Base-by-base conservation (phyloP, 176 grass and related monocot species). In the Carex myosuroides region DNA sequence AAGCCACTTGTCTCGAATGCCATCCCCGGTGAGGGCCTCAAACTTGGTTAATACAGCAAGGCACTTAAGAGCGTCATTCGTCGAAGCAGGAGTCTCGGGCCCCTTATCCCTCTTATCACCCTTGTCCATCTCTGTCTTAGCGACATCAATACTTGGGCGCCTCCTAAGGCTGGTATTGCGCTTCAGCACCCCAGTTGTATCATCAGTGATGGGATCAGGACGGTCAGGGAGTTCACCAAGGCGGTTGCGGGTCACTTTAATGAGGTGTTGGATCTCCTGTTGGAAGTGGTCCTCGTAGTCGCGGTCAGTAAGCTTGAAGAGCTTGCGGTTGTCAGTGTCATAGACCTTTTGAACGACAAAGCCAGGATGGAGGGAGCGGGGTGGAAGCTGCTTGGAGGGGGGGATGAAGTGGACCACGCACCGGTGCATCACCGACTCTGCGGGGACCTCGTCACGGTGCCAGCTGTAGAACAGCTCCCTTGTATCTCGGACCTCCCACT, bases 351-450 rank as follows among this genome's bases (percentile, higher is more conserved):
- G 96, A 53, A 99, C 93, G 13, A 99, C 89, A 79, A 99, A 99
- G 64, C 96, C 96, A 66, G 96, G 96, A 88, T 90, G 90, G 78
- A 93, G 83, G 66, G 92, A 90, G n/a, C 96, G 96, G 81, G 85
- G 79, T 46, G 93, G 96, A 18, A 95, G 87, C 86, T 94, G 87
- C 80, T 99, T 99, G 65, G 82, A 67, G 54, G 85, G 85, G 83
- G 96, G 96, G 85, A 99, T 88, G 60, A 99, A 99, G 87, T 99
- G 96, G 7, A 95, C 96, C 55, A 99, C 90, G 64, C 93, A 95
- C 82, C 91, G 92, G 73, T 99, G 96, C 96, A 99, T 99, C 82
- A 99, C 96, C 17, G 93, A 95, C 76, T 99, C 96, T 50, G 96
- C 96, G 62, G 96, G 96, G 55, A 99, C 96, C 70, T 92, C 87